Base-by-base conservation (phyloP, 495 filamentous ascomycete species). In the Penicillium odoratum region DNA sequence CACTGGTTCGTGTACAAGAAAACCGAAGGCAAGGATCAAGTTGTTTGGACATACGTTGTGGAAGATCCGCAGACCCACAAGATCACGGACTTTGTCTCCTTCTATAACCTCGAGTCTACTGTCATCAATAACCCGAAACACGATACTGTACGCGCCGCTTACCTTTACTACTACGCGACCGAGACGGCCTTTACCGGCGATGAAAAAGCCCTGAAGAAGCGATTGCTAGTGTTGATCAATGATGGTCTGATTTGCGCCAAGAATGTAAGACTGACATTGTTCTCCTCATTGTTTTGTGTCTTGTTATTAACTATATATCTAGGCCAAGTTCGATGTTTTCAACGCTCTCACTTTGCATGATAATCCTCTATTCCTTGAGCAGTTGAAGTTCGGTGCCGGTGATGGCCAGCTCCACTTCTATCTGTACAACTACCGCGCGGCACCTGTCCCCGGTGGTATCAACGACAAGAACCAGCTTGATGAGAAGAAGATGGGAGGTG, bases 401-500 rank as follows among this genome's bases (percentile, higher is more conserved):
- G 94, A 98, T 67, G 94, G 94, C 47, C 90, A 92, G 68, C 78
- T 98, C 55, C 92, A 98, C 68, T 98, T 88, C 72, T 98, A 98
- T 69, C 79, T 98, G 13, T 98, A 93, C 80, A 98, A 98, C 76
- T 98, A 96, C 79, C 86, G 90, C 34, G 88, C 92, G 8, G 82
- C 86, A 44, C 86, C 86, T 8, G 85, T 98, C 58, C 76, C 83
- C 9, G 92, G 94, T 26, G 94, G 94, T 29, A 85, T 97, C 26
- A 86, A 96, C 70, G 79, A 82, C 55, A 84, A 81, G 61, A 94
- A 94, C 65, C 74, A 81, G 53, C 73, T 89, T 15, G 91, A 96
- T 69, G 82, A 83, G 52, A 84, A 85, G 51, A 78, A 82, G 55
- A 84, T 91, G 68, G 93, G 93, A 57, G 93, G 95, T 3, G 81